Evolutionary conservation across 2,329 filamentous ascomycete species (phyloP).

Genomic region (Leptographium flavum): DNA sequence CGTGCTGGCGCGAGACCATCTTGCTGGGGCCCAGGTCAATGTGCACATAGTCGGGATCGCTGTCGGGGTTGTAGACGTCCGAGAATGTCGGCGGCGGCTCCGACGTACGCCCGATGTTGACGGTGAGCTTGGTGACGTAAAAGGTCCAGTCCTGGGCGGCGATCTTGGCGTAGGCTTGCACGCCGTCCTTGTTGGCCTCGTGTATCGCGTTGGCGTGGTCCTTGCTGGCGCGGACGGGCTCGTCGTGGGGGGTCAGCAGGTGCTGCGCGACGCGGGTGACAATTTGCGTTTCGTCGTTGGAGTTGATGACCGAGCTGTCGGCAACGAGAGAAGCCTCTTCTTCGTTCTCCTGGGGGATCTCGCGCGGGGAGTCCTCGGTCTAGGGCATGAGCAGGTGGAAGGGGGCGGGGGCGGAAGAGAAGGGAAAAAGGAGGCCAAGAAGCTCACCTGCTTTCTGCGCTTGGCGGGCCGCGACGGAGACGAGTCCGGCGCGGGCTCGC

Average conservation of each 20-base stretch:
- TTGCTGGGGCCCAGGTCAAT: constrained; percentile 83
- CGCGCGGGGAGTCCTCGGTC: constrained; percentile 27
- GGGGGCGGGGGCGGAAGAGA: background rate
- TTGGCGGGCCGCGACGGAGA: constrained; percentile 49
- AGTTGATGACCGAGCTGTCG: constrained; percentile 23
- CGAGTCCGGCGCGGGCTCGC: constrained; percentile 27
- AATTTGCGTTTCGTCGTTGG: constrained; percentile 39
- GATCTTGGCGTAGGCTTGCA: constrained; percentile 69
- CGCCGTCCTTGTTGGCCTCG: constrained; percentile 44
- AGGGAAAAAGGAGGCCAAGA: background rate
- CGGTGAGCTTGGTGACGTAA: constrained; percentile 60
- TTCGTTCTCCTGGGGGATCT: constrained; percentile 30
- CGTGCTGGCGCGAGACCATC: constrained; percentile 65
- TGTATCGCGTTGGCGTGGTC: constrained; percentile 52
- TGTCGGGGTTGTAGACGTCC: constrained; percentile 26
- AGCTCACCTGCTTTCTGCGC: constrained; percentile 45
- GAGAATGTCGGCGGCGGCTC: constrained; percentile 26
- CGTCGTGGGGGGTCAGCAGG: constrained; percentile 25
- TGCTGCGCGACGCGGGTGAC: constrained; percentile 41
- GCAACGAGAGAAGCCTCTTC: constrained; percentile 28
- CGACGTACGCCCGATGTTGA: constrained; percentile 61
- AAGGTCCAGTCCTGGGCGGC: constrained; percentile 74
- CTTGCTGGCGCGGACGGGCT: constrained; percentile 41
- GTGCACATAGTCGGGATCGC: constrained; percentile 47
- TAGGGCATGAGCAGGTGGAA: constrained; percentile 11